These are phyloP conservation scores for Combretum micranthum DNA, from an alignment of 345 rosid genomes.

Conservation along the genomic window DNA sequence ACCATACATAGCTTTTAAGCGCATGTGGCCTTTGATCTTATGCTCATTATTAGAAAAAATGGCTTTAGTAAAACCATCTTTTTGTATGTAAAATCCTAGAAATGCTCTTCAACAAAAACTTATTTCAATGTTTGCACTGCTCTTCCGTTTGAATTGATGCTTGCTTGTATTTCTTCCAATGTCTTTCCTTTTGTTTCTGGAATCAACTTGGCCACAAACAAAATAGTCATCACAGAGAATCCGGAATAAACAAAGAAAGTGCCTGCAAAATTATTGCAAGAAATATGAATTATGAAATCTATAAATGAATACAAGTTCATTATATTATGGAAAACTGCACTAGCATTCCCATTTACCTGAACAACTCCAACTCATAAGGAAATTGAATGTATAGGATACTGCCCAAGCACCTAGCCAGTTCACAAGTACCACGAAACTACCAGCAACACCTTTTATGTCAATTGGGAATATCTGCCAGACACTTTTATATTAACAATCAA, in stretches of 20 bases:
- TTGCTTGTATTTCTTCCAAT: conserved; percentile 74
- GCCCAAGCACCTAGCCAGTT: conserved; percentile 95
- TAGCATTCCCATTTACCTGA: conserved; percentile 30
- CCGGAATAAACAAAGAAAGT: conserved; percentile 69
- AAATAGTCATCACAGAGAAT: conserved; percentile 46
- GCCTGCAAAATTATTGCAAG: conserved; percentile 34
- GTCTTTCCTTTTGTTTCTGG: conserved; percentile 97
- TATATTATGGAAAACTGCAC: not conserved
- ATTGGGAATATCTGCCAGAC: conserved; percentile 72
- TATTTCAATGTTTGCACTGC: conserved; percentile 5
- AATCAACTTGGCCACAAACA: conserved; percentile 69
- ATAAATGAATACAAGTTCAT: not conserved
- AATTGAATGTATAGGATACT: conserved; percentile 81
- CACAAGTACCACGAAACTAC: conserved; percentile 87
- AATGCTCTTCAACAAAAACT: not conserved
- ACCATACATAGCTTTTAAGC: too few relatives aligned
- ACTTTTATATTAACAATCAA: not conserved
- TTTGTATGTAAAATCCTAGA: too few relatives aligned
- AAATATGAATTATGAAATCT: not conserved
- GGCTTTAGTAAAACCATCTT: too few relatives aligned
- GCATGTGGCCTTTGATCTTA: too few relatives aligned
- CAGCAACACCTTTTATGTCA: conserved; percentile 76
- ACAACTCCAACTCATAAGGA: conserved; percentile 75
- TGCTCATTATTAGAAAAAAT: too few relatives aligned
- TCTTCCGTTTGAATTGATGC: conserved; percentile 37